Base-by-base conservation (phyloP, 1,284 basidiomycete genomes). In the Heterobasidion annosum region DNA sequence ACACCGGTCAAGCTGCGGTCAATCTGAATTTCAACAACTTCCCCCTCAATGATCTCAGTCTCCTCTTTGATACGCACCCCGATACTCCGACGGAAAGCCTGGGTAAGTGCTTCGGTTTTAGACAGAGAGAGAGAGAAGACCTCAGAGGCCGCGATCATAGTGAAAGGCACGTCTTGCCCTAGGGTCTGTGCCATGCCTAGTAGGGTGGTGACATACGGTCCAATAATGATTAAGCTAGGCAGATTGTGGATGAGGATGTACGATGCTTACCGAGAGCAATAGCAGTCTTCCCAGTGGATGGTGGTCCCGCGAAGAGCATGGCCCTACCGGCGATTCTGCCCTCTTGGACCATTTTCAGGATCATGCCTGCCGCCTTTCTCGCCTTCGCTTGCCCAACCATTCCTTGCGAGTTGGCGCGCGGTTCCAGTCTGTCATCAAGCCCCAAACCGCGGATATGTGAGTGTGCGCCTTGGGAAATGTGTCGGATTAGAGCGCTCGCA, bases 21-120 rank as follows among this genome's bases (percentile, higher is more conserved):
- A 62, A 99, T 96, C 69, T 98, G 94, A 62, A 99, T 95, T 72
- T 99, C 96, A 9, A 99, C 94, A 1, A 99, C 93, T 69, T 99
- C 97, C 56, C 97, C 96, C 69, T 98, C 93, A 59, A 99, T 95
- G 48, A 98, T 82, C 68, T 99, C 96, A 2, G 91, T 92, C 74
- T 99, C 96, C 68, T 99, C 96, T 69, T 93, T 96, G 68, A 99
- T 98, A 51, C 95, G 80, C 0, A 99, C 93, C 35, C 96, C 96
- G 65, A 98, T 98, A 63, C 93, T 93, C 62, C 94, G 77, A 63
- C 95, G 79, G 72, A 99, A 93, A 0, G 95, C 93, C 70, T 99
- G 96, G 1, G 93, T 98, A 59, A 99, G 80, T 34, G 95, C 94
- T 68, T 99, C 97, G 1, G 97, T 99, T 75, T 98, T 99, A 46